Percentiles rank a stretch among this genome's conserved stretches.
Conservation (phyloP, 495 filamentous ascomycete species). For the Lichenothelia convexa region DNA sequence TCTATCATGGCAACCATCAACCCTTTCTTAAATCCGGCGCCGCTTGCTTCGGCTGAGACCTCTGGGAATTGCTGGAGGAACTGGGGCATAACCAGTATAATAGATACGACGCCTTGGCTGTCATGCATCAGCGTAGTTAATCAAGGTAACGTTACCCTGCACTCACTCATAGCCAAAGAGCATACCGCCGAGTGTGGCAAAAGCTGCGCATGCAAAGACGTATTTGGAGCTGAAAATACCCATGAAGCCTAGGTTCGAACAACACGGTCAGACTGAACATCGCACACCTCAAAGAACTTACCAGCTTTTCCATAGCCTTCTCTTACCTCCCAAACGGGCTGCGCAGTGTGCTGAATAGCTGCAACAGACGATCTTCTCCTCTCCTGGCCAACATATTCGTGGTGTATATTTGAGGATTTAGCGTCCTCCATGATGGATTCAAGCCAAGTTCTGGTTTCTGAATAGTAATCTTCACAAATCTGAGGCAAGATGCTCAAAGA, state of each 20-base stretch:
- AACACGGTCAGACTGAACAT: neutral
- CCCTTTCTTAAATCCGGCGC: constrained; percentile 39
- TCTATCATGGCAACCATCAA: constrained; percentile 44
- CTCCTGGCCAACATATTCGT: too few species aligned
- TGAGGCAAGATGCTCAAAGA: too few species aligned
- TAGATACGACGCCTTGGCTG: constrained; percentile 31
- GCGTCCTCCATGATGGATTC: too few species aligned
- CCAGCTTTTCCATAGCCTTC: constrained; percentile 10
- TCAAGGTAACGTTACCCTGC: neutral
- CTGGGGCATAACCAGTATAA: constrained; percentile 39
- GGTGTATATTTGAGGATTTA: too few species aligned
- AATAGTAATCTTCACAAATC: too few species aligned
- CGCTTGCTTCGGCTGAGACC: constrained; percentile 24
- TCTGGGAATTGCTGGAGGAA: constrained; percentile 32
- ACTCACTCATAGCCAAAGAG: constrained; percentile 40
- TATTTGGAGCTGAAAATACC: constrained; percentile 33
- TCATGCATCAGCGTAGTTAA: constrained; percentile 1
- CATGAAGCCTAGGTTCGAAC: constrained; percentile 17
- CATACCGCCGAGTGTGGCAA: constrained; percentile 36
- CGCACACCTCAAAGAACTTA: neutral
- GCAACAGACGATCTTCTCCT: neutral
- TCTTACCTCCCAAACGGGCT: constrained; percentile 6
- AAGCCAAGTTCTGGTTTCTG: too few species aligned
- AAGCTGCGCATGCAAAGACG: constrained; percentile 33
- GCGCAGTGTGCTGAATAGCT: neutral